These are phyloP conservation scores for Kwoniella sp. DNA, from an alignment of 768 basidiomycete species.

Conservation along the genomic window DNA sequence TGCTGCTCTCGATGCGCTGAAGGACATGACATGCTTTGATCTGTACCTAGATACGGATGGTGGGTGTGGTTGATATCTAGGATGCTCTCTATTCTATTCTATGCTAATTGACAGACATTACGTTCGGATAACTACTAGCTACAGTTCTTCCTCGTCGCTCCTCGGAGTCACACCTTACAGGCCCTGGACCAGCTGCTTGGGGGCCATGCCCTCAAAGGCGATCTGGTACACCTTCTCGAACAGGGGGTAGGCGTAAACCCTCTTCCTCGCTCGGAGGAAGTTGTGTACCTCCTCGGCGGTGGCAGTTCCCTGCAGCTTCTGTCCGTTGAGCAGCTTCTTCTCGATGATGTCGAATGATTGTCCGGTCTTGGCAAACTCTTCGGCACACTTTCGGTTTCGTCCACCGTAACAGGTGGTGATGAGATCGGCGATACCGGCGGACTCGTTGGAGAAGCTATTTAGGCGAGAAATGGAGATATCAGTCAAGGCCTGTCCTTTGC, in stretches of 20 bases:
- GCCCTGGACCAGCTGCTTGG: conserved; percentile 34
- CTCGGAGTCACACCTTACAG: conserved; percentile 16
- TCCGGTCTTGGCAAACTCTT: conserved; percentile 52
- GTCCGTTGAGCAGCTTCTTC: conserved; percentile 53
- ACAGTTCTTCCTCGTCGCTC: too few relatives aligned
- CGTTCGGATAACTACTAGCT: conserved; percentile 4
- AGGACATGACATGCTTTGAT: neutral
- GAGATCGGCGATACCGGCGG: conserved; percentile 54
- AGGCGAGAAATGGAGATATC: neutral
- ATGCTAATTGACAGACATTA: conserved; percentile 5
- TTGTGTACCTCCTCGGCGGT: conserved; percentile 53
- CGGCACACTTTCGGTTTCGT: conserved; percentile 50
- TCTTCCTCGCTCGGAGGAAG: conserved; percentile 51
- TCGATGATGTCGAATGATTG: conserved; percentile 53
- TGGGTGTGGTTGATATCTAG: too few relatives aligned
- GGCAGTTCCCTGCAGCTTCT: conserved; percentile 54
- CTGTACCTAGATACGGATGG: neutral
- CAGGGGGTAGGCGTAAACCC: conserved; percentile 46
- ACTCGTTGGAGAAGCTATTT: conserved; percentile 40
- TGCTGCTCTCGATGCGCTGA: too few relatives aligned
- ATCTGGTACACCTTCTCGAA: conserved; percentile 50
- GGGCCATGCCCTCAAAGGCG: conserved; percentile 41
- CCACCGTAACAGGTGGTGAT: conserved; percentile 52
- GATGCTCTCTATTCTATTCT: conserved; percentile 8
- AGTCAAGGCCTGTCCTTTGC: neutral